A percentile compares a stretch with the other conserved stretches of the same genome.
These are phyloP conservation scores for Suhomyces xylopsoci DNA, from an alignment of 805 yeast species.

Conservation along the genomic window DNA sequence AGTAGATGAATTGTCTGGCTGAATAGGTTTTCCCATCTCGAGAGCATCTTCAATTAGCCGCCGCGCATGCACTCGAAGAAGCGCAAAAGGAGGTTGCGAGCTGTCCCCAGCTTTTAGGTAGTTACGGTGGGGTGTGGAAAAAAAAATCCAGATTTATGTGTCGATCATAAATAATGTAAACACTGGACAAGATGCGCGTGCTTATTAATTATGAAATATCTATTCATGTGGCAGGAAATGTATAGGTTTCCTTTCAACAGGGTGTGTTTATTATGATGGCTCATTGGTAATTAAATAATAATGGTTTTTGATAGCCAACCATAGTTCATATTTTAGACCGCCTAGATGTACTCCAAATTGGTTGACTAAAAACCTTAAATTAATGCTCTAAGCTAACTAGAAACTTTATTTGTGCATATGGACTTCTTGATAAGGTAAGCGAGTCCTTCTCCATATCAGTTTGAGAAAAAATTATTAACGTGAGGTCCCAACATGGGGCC, in stretches of 20 bases:
- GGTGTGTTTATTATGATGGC: neutral
- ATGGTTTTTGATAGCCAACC: neutral
- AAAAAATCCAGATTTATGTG: neutral
- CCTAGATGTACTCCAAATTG: neutral
- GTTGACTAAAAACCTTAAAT: neutral
- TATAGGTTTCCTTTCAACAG: neutral
- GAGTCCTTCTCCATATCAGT: neutral
- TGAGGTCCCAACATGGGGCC: neutral
- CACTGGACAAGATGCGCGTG: neutral
- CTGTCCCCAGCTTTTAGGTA: neutral
- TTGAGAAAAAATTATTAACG: neutral
- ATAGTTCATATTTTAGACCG: neutral
- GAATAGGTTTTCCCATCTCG: neutral
- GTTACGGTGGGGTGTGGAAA: neutral
- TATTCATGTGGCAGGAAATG: neutral
- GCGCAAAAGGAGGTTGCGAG: neutral
- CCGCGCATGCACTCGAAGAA: neutral
- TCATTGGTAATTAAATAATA: neutral
- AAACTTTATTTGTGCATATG: neutral
- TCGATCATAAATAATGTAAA: neutral
- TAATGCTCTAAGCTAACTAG: neutral
- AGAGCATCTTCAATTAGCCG: neutral
- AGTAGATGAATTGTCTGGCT: neutral
- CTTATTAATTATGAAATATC: neutral
- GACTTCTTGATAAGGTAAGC: neutral